phyloP scores from a whole-genome alignment of 192 early-diverging fungal species.

The Umbelopsis sp. region DNA sequence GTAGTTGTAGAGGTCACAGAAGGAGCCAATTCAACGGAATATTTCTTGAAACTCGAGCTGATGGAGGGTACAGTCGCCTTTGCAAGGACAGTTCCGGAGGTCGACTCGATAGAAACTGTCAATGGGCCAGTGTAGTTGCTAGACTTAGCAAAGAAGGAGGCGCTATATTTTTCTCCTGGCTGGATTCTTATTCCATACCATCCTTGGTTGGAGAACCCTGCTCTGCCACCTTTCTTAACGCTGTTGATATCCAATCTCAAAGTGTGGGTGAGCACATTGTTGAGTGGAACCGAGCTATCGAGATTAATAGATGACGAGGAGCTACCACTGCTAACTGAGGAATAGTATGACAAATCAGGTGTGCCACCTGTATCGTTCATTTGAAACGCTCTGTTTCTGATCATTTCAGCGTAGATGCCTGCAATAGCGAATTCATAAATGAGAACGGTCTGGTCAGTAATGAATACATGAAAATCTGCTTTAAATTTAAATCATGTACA shows the following conservation, averaged over 20 bases:
- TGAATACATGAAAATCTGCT: neutral
- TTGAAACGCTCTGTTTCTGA: slow-evolving; percentile 29
- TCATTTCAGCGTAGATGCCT: slow-evolving; percentile 24
- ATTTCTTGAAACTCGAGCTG: slow-evolving; percentile 9
- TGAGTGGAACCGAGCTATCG: slow-evolving; percentile 8
- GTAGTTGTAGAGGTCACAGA: slow-evolving; percentile 3
- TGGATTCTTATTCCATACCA: slow-evolving; percentile 15
- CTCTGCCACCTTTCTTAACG: neutral
- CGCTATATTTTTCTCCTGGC: slow-evolving; percentile 14
- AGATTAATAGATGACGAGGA: neutral
- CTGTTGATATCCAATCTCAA: slow-evolving; percentile 12
- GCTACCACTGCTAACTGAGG: neutral
- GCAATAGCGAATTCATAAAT: no score
- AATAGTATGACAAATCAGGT: slow-evolving; percentile 19
- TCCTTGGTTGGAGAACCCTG: slow-evolving; percentile 24
- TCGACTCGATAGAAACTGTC: slow-evolving; percentile 17
- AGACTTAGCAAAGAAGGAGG: slow-evolving; percentile 21
- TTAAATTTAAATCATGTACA: neutral
- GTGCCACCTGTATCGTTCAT: slow-evolving; percentile 19
- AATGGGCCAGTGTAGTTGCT: slow-evolving; percentile 22
- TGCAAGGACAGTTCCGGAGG: neutral
- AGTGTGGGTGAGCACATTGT: slow-evolving; percentile 7
- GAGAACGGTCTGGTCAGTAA: no score
- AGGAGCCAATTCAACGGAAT: neutral
- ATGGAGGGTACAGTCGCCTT: slow-evolving; percentile 2